Conservation (phyloP, 805 yeast species). For the Ascoidea asiatica region DNA sequence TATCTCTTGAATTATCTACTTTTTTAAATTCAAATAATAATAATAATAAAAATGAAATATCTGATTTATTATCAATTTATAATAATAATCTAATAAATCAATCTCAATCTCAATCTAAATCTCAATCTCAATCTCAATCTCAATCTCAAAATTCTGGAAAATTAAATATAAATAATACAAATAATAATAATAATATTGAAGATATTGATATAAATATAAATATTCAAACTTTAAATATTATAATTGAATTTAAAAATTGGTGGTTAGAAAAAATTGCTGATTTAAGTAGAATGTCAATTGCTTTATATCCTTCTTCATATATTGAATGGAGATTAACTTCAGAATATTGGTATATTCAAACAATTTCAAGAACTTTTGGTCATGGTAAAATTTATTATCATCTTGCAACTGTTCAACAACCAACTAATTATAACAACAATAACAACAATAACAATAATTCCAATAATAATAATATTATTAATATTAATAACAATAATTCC, state of each 20-base stretch:
- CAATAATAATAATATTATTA: too few species aligned
- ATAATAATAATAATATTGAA: too few species aligned
- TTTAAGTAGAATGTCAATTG: conserved; percentile 77
- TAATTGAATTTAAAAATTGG: conserved; percentile 23
- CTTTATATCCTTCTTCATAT: conserved; percentile 62
- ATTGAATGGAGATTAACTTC: conserved; percentile 81
- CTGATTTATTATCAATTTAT: background rate
- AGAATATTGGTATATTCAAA: conserved; percentile 69
- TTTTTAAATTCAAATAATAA: background rate
- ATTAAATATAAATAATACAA: background rate
- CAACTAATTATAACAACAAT: background rate
- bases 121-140: conserved; percentile 63
- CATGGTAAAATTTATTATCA: conserved; percentile 82
- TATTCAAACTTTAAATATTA: conserved; percentile 50
- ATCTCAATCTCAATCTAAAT: conserved; percentile 67
- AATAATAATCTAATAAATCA: conserved; percentile 54
- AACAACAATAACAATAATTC: too few species aligned
- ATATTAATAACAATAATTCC: background rate
- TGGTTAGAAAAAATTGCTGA: conserved; percentile 87
- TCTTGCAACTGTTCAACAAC: conserved; percentile 73
- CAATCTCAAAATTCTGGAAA: too few species aligned
- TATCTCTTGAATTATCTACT: conserved; percentile 29
- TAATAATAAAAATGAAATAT: too few species aligned
- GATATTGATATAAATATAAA: too few species aligned
- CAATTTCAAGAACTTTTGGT: conserved; percentile 64